phyloP scores from a whole-genome alignment of 2,329 filamentous ascomycete species.

The Drechslerella stenobrocha region DNA sequence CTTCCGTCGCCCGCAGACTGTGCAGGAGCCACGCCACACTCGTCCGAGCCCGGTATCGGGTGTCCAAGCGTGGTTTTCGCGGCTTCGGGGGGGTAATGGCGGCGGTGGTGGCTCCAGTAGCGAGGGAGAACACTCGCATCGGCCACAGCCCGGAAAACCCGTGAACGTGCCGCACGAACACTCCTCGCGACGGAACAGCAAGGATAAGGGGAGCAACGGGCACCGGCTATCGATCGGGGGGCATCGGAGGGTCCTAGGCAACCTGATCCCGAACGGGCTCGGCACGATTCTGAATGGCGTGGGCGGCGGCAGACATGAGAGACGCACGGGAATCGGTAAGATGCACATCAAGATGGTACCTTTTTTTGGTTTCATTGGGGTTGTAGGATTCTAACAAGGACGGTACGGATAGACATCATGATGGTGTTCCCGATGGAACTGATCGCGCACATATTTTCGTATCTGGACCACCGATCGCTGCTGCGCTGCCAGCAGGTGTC shows the following conservation, averaged over 20 bases:
- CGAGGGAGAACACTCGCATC: not conserved
- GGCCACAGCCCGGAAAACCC: conserved; percentile 11
- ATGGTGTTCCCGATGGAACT: conserved; percentile 64
- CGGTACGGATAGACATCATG: conserved; percentile 59
- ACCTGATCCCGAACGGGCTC: conserved; percentile 26
- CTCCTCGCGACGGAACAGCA: conserved; percentile 7
- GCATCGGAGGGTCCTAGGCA: conserved; percentile 16
- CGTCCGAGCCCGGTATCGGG: not conserved
- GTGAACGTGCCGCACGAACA: conserved; percentile 11
- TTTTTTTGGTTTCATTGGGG: not conserved
- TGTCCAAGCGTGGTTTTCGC: conserved; percentile 19
- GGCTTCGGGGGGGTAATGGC: conserved; percentile 9
- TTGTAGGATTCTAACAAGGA: not conserved
- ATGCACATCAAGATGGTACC: not conserved
- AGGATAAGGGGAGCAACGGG: conserved; percentile 11
- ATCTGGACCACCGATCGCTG: conserved; percentile 64
- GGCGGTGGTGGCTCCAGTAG: not conserved
- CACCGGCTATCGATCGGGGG: not conserved
- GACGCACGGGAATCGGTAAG: conserved; percentile 25
- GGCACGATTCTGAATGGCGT: conserved; percentile 22
- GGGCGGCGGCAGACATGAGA: conserved; percentile 8
- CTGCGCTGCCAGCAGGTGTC: conserved; percentile 63
- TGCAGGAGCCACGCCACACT: not conserved
- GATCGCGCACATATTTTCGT: conserved; percentile 63
- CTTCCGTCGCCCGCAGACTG: not conserved